phyloP scores from a whole-genome alignment of 2,329 filamentous ascomycete species.

The Fusarium xylarioides region DNA sequence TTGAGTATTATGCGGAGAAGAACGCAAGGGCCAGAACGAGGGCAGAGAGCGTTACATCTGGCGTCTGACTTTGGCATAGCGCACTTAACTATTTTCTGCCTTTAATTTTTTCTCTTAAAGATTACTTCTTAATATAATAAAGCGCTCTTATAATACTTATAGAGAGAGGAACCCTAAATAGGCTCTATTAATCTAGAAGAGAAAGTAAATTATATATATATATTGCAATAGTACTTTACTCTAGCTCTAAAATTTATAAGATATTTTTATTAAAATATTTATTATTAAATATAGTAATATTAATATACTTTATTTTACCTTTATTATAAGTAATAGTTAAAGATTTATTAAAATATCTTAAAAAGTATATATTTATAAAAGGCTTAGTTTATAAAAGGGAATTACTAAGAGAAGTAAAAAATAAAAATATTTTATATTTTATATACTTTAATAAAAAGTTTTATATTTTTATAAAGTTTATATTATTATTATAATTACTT shows the following conservation, averaged over 20 bases:
- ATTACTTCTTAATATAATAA: background rate
- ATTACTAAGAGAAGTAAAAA: too few species aligned
- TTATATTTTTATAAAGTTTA: too few species aligned
- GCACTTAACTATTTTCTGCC: background rate
- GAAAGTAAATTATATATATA: background rate
- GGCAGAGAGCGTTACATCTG: background rate
- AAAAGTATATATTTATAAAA: too few species aligned
- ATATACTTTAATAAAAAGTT: too few species aligned
- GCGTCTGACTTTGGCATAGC: background rate
- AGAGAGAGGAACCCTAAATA: background rate
- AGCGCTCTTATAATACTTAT: background rate
- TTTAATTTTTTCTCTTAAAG: background rate
- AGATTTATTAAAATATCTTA: too few species aligned
- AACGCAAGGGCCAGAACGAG: background rate
- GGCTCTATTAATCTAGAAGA: background rate
- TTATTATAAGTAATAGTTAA: too few species aligned
- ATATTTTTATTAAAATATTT: background rate
- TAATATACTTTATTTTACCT: too few species aligned
- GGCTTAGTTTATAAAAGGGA: too few species aligned
- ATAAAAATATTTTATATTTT: too few species aligned
- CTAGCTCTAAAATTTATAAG: background rate
- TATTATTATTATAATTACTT: too few species aligned
- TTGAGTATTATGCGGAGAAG: background rate
- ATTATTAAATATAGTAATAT: background rate
- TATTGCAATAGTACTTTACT: background rate